A percentile compares a stretch with the other conserved stretches of the same genome.
Conservation (phyloP, 179 eudicot genomes). For the Amaranthus tricolor region DNA sequence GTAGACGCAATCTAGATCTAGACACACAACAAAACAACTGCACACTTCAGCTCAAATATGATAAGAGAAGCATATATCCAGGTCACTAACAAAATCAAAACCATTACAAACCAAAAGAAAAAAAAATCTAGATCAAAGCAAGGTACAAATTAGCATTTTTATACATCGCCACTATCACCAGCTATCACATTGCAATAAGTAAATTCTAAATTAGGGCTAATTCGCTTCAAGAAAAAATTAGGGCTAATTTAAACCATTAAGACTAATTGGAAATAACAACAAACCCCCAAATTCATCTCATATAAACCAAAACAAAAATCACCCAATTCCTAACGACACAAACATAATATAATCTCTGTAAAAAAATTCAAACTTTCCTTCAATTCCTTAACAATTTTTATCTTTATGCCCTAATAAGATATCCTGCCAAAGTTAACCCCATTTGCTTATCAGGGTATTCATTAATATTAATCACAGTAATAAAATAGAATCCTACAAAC, state of each 20-base stretch:
- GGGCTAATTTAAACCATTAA: too few relatives aligned
- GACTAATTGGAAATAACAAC: not conserved
- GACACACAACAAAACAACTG: not conserved
- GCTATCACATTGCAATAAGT: not conserved
- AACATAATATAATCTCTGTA: too few relatives aligned
- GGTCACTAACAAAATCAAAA: too few relatives aligned
- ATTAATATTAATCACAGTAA: not conserved
- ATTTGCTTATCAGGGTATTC: constrained; percentile 3
- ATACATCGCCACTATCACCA: not conserved
- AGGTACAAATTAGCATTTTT: not conserved
- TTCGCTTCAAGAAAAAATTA: too few relatives aligned
- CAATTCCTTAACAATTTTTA: not conserved
- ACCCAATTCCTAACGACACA: too few relatives aligned
- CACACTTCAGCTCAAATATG: not conserved
- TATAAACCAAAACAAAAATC: too few relatives aligned
- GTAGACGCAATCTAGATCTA: not conserved
- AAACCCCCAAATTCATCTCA: not conserved
- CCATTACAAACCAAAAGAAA: not conserved
- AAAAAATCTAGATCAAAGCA: not conserved
- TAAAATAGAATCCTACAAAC: too few relatives aligned
- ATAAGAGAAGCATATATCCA: not conserved
- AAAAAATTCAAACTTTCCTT: not conserved
- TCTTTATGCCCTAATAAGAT: not conserved
- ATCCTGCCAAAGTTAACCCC: not conserved
- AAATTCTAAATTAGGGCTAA: not conserved